Evolutionary conservation across 805 yeast genomes (phyloP).

Genomic region (Hanseniaspora guilliermondii): DNA sequence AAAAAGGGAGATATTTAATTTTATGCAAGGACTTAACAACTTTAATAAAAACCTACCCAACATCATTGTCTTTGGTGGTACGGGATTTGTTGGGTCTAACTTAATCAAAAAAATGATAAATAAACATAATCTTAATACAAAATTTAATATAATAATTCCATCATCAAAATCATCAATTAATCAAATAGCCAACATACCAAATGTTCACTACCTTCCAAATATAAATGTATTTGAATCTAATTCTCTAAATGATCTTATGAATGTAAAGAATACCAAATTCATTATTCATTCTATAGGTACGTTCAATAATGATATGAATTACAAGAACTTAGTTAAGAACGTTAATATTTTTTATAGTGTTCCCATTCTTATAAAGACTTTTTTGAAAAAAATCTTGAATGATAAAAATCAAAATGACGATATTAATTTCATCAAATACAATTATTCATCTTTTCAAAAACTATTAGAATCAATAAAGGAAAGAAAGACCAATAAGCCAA

Average conservation of each 20-base stretch:
- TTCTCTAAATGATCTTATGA: slow-evolving; percentile 35
- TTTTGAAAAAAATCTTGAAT: slow-evolving; percentile 9
- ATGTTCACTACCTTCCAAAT: slow-evolving; percentile 29
- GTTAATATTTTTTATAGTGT: slow-evolving; percentile 18
- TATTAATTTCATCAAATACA: slow-evolving; percentile 49
- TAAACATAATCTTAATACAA: slow-evolving; percentile 45
- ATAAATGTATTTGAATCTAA: slow-evolving; percentile 60
- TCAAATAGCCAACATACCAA: slow-evolving; percentile 33
- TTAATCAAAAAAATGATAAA: slow-evolving; percentile 37
- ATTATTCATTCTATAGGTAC: slow-evolving; percentile 81
- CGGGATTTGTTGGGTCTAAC: slow-evolving; percentile 64
- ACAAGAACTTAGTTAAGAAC: slow-evolving; percentile 40
- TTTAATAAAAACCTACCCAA: slow-evolving; percentile 18
- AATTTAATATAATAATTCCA: slow-evolving; percentile 57
- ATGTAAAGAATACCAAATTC: slow-evolving; percentile 38
- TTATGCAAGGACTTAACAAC: not conserved
- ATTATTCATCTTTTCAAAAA: slow-evolving; percentile 54
- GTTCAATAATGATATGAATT: slow-evolving; percentile 52
- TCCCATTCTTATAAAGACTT: slow-evolving; percentile 9
- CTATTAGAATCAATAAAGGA: slow-evolving; percentile 38
- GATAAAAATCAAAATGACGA: slow-evolving; percentile 19
- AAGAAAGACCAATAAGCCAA: slow-evolving; percentile 13
- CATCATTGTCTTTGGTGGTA: slow-evolving; percentile 72
- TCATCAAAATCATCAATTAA: slow-evolving; percentile 36
- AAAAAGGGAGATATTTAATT: too few species aligned